Base-by-base conservation (phyloP, 2,329 filamentous ascomycete species). In the Ilyonectria destructans region DNA sequence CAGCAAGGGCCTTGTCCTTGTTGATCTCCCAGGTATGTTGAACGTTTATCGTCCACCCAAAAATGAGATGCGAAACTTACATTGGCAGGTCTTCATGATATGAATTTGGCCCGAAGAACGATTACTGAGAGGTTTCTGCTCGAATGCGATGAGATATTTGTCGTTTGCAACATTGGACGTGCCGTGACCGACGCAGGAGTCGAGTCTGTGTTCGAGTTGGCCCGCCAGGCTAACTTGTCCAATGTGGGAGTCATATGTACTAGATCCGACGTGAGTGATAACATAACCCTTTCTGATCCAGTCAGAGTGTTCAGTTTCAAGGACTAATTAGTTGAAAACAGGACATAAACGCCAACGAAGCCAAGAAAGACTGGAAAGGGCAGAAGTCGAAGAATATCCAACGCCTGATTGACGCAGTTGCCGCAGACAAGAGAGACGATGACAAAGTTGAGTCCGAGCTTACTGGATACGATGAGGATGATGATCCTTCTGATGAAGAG, bases 121-220 rank as follows among this genome's bases (percentile, higher is more conserved):
- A 81, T 86, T 17, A 85, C 85, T 0, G 84, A 87, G 63, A 78
- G 81, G 0, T 86, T 86, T 60, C 52, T 87, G 1, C 70, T 82
- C 2, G 45, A 81, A 33, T 87, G 85, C 60, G 71, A 87, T 59
- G 84, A 85, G 63, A 84, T 87, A 4, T 83, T 87, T 58, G 84
- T 79, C 1, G 78, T 87, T 1, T 82, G 81, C 57, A 74, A 75
- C 26, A 84, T 84, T 17, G 80, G 79, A 0, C 79, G 85, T 10
- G 84, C 84, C 0, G 77, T 72, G 1, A 85, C 81, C 0, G 82
- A 86, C 62, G 74, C 76, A 19, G 82, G 83, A 0, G 81, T 87
- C 1, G 69, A 69, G 26, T 74, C 75, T 10, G 81, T 86, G 1
- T 81, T 86, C 57, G 77, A 83, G 1, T 73, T 86, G 3, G 84